Evolutionary conservation across 1,139 yeast genomes (phyloP), one percentile per base, ranked within the genome.

Genomic region (Debaryomycetaceae sp.): DNA sequence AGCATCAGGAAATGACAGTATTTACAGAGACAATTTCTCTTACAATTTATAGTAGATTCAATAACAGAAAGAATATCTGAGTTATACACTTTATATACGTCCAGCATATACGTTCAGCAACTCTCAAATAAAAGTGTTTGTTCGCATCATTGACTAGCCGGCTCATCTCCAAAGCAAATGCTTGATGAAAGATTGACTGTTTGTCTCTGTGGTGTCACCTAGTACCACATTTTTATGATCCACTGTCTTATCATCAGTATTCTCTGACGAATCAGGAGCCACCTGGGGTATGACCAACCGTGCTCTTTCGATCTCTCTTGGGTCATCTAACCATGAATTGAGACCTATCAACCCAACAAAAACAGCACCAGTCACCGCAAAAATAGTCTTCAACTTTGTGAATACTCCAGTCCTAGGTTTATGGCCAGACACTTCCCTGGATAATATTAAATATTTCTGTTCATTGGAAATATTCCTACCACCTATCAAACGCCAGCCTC

Each of bases 401-500:
- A 52, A 48, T 11, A 59, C 22, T 3, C 42, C 41, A 3, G 44
- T 32, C 35, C 38, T 34, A 28, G 31, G 33, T 11, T 29, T 36
- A 4, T 33, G 18, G 8, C 59, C 43, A 31, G 34, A 17, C 13
- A 39, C 44, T 6, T 33, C 29, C 32, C 65, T 52, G 38, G 51
- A 51, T 40, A 65, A 63, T 13, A 62, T 62, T 43, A 63, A 58
- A 51, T 56, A 59, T 44, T 57, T 59, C 22, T 55, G 55, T 15
- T 52, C 48, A 6, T 56, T 55, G 11, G 28, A 11, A 24, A 42
- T 46, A 29, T 41, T 30, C 35, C 48, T 52, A 22, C 68, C 58
- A 2, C 75, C 75, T 38, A 68, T 54, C 19, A 71, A 55, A 40
- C 55, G 61, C 76, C 76, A 72, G 16, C 59, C 53, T 30, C 53